A percentile compares a stretch with the other conserved stretches of the same genome.
Evolutionary conservation across 1,139 yeast genomes (phyloP).

Genomic region (Diutina siamensis): DNA sequence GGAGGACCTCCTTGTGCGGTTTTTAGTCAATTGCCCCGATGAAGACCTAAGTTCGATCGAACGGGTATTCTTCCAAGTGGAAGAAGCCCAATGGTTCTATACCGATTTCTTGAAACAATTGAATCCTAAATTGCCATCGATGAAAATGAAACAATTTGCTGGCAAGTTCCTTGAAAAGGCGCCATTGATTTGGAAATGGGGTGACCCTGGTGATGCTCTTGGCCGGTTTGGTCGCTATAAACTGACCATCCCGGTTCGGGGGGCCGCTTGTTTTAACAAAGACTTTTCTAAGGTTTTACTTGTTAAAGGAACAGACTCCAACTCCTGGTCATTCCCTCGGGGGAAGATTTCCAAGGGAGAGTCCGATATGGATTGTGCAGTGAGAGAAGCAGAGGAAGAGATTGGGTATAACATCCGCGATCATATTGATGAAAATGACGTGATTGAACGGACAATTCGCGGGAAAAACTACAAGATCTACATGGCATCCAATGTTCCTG

Average conservation of each 20-base stretch:
- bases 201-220: constrained; percentile 63
- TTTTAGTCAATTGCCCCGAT: constrained; percentile 81
- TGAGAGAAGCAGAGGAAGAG: constrained; percentile 91
- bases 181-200: constrained; percentile 84
- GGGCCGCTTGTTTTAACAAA: constrained; percentile 78
- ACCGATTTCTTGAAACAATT: constrained; percentile 70
- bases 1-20: constrained; percentile 82
- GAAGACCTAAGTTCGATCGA: constrained; percentile 84
- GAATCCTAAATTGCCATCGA: constrained; percentile 65
- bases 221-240: constrained; percentile 76
- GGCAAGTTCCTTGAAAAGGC: constrained; percentile 62
- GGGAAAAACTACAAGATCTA: constrained; percentile 85
- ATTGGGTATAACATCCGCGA: constrained; percentile 82
- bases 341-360: constrained; percentile 96
- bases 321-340: constrained; percentile 89
- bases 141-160: constrained; percentile 76
- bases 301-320: constrained; percentile 80
- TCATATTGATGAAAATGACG: constrained; percentile 56
- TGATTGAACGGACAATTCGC: constrained; percentile 66
- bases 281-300: constrained; percentile 60
- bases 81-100: constrained; percentile 98
- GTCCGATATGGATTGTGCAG: constrained; percentile 79
- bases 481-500: constrained; percentile 70
- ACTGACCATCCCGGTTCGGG: constrained; percentile 88
- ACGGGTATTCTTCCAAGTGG: constrained; percentile 85